Evolutionary conservation across 2,329 filamentous ascomycete species (phyloP).

Genomic region (Trichoderma sp.): DNA sequence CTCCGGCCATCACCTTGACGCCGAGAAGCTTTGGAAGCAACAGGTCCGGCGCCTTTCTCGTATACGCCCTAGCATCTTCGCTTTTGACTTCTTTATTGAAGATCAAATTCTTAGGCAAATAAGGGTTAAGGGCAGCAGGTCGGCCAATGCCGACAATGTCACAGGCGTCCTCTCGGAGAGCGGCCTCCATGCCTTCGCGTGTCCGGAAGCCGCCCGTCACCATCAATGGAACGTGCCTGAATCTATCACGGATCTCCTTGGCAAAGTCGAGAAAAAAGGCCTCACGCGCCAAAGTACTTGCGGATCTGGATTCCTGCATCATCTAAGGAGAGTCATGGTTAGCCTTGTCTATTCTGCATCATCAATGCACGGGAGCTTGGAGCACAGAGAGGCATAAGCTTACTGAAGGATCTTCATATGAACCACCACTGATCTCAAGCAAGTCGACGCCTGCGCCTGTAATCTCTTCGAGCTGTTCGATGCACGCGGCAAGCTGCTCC

Average conservation of each 20-base stretch:
- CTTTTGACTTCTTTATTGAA: constrained; percentile 36
- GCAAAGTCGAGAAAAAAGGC: constrained; percentile 69
- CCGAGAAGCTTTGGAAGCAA: constrained; percentile 28
- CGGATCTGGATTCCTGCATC: constrained; percentile 27
- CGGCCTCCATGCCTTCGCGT: constrained; percentile 40
- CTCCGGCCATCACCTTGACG: constrained; percentile 18
- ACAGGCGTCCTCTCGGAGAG: constrained; percentile 37
- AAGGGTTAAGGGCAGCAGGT: constrained; percentile 39
- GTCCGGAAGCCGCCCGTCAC: constrained; percentile 64
- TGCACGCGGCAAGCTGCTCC: constrained; percentile 47
- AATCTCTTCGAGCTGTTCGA: constrained; percentile 57
- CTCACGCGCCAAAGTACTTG: constrained; percentile 52
- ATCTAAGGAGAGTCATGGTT: constrained; percentile 29
- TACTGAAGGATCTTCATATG: constrained; percentile 52
- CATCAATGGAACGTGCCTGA: constrained; percentile 48
- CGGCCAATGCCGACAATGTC: constrained; percentile 42
- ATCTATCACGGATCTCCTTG: constrained; percentile 38
- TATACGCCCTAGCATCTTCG: constrained; percentile 33
- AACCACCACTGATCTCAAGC: constrained; percentile 65
- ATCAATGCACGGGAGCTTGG: neutral
- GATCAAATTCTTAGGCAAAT: constrained; percentile 35
- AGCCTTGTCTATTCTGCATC: neutral
- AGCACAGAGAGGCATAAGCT: neutral
- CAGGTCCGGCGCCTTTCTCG: constrained; percentile 26
- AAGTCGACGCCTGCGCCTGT: constrained; percentile 57